Evolutionary conservation across 2,329 filamentous ascomycete genomes (phyloP).

Genomic region (Malbranchea cinnamomea): DNA sequence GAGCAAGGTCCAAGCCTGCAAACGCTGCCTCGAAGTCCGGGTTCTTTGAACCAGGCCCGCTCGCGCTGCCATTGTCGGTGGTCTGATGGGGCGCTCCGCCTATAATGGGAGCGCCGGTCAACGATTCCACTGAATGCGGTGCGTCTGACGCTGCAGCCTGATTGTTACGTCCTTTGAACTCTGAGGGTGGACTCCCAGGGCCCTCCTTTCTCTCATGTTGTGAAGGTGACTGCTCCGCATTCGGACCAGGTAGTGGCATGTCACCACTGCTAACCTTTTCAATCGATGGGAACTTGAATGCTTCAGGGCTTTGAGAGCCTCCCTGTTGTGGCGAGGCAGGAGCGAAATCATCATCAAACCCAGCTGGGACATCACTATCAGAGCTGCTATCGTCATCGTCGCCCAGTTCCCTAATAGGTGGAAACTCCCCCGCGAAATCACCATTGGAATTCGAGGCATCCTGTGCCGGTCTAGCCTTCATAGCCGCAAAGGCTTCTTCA

Average conservation of each 20-base stretch:
- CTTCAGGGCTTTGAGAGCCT: too few relatives aligned
- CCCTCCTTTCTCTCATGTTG: conserved; percentile 21
- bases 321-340: conserved; percentile 39
- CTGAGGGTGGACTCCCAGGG: conserved; percentile 18
- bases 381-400: conserved; percentile 64
- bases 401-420: conserved; percentile 78
- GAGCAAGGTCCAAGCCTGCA: conserved; percentile 28
- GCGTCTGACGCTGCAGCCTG: conserved; percentile 25
- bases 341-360: conserved; percentile 89
- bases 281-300: conserved; percentile 24
- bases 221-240: conserved; percentile 42
- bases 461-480: conserved; percentile 26
- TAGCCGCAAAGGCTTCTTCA: conserved; percentile 31
- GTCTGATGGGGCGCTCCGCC: conserved; percentile 19
- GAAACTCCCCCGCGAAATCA: conserved; percentile 55
- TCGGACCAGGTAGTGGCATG: conserved; percentile 34
- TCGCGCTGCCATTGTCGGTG: too few relatives aligned
- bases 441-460: conserved; percentile 19
- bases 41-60: conserved; percentile 9
- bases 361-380: conserved; percentile 47
- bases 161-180: conserved; percentile 25
- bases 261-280: conserved; percentile 23
- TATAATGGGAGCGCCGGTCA: conserved; percentile 23
- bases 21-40: conserved; percentile 34
- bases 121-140: conserved; percentile 24